phyloP scores from a whole-genome alignment of 2,329 filamentous ascomycete genomes.

The Lasiodiplodia sp. region DNA sequence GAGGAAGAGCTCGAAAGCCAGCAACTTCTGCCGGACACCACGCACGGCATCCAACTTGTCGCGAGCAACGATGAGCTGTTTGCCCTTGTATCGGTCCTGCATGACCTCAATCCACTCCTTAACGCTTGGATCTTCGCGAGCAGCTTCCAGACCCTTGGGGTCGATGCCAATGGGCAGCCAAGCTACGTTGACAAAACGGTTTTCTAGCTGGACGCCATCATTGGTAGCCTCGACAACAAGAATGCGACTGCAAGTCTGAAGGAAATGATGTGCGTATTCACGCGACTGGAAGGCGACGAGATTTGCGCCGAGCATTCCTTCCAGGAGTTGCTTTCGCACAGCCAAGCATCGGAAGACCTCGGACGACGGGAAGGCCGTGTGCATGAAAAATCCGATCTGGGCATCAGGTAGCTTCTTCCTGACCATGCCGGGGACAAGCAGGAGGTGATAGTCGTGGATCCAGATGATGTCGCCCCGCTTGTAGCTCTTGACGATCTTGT shows the following conservation, averaged over 20 bases:
- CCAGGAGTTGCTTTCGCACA: conserved; percentile 82
- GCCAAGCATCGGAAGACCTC: conserved; percentile 94
- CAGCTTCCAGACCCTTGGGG: conserved; percentile 74
- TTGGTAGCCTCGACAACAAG: conserved; percentile 88
- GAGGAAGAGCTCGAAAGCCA: conserved; percentile 91
- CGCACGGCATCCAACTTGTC: conserved; percentile 95
- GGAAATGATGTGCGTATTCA: conserved; percentile 92
- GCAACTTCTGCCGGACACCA: conserved; percentile 90
- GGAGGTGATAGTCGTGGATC: conserved; percentile 94
- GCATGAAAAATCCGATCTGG: conserved; percentile 94
- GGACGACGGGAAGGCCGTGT: conserved; percentile 93
- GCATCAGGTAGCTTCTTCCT: conserved; percentile 90
- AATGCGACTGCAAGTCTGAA: conserved; percentile 93
- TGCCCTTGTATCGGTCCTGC: conserved; percentile 83
- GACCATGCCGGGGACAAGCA: conserved; percentile 88
- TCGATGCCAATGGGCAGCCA: conserved; percentile 91
- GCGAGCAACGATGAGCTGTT: conserved; percentile 88
- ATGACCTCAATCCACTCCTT: conserved; percentile 80
- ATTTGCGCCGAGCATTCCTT: conserved; percentile 93
- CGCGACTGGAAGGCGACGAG: conserved; percentile 92
- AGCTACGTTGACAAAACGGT: conserved; percentile 89
- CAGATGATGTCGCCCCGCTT: conserved; percentile 92
- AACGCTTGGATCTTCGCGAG: conserved; percentile 76
- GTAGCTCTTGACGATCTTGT: conserved; percentile 89
- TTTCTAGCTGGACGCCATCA: conserved; percentile 87